phyloP scores from a whole-genome alignment of 768 basidiomycete species.

The Amanita exitialis region DNA sequence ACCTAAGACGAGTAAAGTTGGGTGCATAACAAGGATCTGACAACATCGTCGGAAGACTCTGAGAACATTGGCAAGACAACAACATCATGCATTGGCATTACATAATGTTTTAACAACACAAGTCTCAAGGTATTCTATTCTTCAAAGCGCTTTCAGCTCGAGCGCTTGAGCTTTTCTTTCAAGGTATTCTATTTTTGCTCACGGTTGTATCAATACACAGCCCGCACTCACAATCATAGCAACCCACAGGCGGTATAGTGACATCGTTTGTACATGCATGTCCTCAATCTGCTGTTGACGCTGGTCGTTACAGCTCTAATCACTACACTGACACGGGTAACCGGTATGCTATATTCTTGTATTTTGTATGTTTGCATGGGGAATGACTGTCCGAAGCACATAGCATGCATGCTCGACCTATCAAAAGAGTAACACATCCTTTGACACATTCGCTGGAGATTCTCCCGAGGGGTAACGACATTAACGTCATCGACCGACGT shows the following conservation, averaged over 20 bases:
- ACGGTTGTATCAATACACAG: neutral
- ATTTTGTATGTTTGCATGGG: neutral
- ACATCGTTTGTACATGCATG: constrained; percentile 24
- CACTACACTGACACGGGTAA: constrained; percentile 19
- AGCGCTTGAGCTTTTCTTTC: too few relatives aligned
- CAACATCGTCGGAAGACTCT: neutral
- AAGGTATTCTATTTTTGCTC: too few relatives aligned
- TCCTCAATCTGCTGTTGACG: constrained; percentile 22
- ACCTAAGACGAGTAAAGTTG: neutral
- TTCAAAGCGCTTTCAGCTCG: too few relatives aligned
- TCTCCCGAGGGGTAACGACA: constrained; percentile 30
- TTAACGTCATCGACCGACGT: constrained; percentile 19
- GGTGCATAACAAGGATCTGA: neutral
- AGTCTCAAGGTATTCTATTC: neutral
- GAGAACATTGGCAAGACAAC: too few relatives aligned
- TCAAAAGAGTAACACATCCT: constrained; percentile 42
- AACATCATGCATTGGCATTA: neutral
- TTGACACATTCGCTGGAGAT: constrained; percentile 45
- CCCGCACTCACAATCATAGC: neutral
- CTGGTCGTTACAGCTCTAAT: constrained; percentile 35
- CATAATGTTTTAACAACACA: neutral
- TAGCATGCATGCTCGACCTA: constrained; percentile 33
- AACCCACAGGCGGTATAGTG: constrained; percentile 13
- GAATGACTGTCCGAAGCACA: constrained; percentile 20
- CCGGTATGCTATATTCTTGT: constrained; percentile 17